Percentiles rank a stretch among this genome's conserved stretches.
These are phyloP conservation scores for Cryptosporidium parvum DNA, from an alignment of 169 alveolate species.

Conservation along the genomic window DNA sequence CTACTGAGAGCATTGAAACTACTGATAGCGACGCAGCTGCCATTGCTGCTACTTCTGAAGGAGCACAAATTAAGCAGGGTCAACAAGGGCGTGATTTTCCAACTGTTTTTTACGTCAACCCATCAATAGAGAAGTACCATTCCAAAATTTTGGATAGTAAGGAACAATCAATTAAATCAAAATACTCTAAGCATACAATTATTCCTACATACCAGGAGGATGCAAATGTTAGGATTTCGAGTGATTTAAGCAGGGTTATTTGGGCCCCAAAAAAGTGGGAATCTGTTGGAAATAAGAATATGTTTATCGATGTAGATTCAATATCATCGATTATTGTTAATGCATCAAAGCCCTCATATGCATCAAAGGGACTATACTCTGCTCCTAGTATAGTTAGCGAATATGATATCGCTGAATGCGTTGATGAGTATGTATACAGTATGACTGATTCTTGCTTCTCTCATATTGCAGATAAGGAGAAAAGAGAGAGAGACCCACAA, in stretches of 20 bases:
- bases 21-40: conserved; percentile 74
- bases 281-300: conserved; percentile 47
- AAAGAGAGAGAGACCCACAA: conserved; percentile 41
- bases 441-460: conserved; percentile 54
- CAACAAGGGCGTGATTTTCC: conserved; percentile 75
- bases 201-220: conserved; percentile 75
- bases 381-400: conserved; percentile 60
- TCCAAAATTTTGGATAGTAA: conserved; percentile 29
- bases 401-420: conserved; percentile 75
- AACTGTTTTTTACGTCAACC: conserved; percentile 63
- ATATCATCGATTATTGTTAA: conserved; percentile 67
- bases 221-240: conserved; percentile 61
- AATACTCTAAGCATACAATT: conserved; percentile 47
- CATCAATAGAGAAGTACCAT: conserved; percentile 42
- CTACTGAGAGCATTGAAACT: conserved; percentile 65
- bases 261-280: conserved; percentile 76
- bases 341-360: conserved; percentile 62
- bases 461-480: conserved; percentile 20
- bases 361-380: conserved; percentile 48
- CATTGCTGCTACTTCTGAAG: conserved; percentile 70
- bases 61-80: conserved; percentile 73
- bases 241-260: conserved; percentile 55
- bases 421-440: conserved; percentile 65
- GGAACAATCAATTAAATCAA: conserved; percentile 51
- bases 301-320: conserved; percentile 70